Percentiles rank a stretch among this genome's conserved stretches.
These are phyloP conservation scores for Mercurialis annua DNA, from an alignment of 345 rosid genomes.

Conservation along the genomic window DNA sequence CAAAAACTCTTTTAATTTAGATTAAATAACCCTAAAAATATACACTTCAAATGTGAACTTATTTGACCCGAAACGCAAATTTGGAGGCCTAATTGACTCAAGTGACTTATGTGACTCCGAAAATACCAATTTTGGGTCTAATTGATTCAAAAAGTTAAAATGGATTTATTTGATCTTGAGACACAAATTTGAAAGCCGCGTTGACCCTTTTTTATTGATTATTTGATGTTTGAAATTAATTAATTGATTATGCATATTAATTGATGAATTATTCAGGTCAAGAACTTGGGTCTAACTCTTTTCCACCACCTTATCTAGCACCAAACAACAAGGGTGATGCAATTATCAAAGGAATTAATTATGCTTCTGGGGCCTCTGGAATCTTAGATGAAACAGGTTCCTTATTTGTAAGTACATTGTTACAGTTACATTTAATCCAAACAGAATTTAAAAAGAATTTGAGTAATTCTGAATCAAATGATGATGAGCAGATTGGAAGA, in stretches of 20 bases:
- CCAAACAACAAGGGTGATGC: slow-evolving; percentile 50
- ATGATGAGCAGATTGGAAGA: slow-evolving; percentile 38
- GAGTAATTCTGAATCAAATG: background rate
- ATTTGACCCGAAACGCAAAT: too few relatives aligned
- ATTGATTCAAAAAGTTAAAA: too few relatives aligned
- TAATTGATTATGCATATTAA: background rate
- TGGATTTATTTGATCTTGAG: too few relatives aligned
- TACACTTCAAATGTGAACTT: too few relatives aligned
- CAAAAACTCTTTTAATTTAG: too few relatives aligned
- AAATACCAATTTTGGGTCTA: too few relatives aligned
- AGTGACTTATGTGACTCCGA: too few relatives aligned
- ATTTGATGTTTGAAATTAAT: too few relatives aligned
- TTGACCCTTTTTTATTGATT: too few relatives aligned
- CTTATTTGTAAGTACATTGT: slow-evolving; percentile 48
- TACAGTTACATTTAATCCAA: background rate
- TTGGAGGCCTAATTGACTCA: too few relatives aligned
- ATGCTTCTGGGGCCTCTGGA: slow-evolving; percentile 85
- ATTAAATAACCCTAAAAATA: too few relatives aligned
- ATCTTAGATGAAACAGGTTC: slow-evolving; percentile 65
- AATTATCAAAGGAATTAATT: slow-evolving; percentile 62
- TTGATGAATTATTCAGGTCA: slow-evolving; percentile 2
- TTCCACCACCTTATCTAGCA: slow-evolving; percentile 70
- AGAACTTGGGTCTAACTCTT: slow-evolving; percentile 20
- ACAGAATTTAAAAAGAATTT: background rate
- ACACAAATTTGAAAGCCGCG: too few relatives aligned